These are phyloP conservation scores for Podosphaera fusca DNA, from an alignment of 2,329 filamentous ascomycete genomes.

Conservation along the genomic window DNA sequence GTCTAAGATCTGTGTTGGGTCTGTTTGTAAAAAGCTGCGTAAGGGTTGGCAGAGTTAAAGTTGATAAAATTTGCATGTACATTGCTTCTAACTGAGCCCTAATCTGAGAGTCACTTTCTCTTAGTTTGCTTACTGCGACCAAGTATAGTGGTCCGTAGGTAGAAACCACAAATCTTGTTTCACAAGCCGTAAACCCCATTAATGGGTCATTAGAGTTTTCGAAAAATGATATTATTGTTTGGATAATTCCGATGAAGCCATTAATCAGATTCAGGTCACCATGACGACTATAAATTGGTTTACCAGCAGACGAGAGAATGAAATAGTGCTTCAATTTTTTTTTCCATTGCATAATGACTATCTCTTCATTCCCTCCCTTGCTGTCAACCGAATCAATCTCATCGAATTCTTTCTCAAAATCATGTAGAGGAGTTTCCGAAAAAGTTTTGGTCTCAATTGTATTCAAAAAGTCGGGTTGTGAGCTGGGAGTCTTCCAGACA, in stretches of 20 bases:
- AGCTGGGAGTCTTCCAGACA: constrained; percentile 43
- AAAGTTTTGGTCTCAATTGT: constrained; percentile 33
- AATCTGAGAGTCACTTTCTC: constrained; percentile 80
- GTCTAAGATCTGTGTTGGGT: constrained; percentile 79
- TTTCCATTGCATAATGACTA: constrained; percentile 50
- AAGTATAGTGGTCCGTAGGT: constrained; percentile 77
- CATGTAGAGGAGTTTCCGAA: constrained; percentile 30
- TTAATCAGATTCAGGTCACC: constrained; percentile 79
- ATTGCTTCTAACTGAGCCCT: constrained; percentile 73
- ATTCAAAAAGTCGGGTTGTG: constrained; percentile 33
- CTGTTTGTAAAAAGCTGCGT: constrained; percentile 71
- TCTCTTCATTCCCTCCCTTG: constrained; percentile 29
- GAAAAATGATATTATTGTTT: constrained; percentile 95
- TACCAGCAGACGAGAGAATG: constrained; percentile 85
- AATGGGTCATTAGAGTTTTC: constrained; percentile 58
- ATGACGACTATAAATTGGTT: constrained; percentile 91
- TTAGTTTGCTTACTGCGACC: constrained; percentile 73
- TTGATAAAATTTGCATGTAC: constrained; percentile 96
- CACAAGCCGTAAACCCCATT: constrained; percentile 66
- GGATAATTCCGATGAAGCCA: constrained; percentile 80
- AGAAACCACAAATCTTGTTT: constrained; percentile 63
- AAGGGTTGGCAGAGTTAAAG: constrained; percentile 69
- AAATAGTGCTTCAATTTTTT: constrained; percentile 92
- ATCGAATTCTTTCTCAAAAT: constrained; percentile 61
- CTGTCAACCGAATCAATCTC: constrained; percentile 36